phyloP scores from a whole-genome alignment of 768 basidiomycete genomes.

The Kwoniella bestiolae region DNA sequence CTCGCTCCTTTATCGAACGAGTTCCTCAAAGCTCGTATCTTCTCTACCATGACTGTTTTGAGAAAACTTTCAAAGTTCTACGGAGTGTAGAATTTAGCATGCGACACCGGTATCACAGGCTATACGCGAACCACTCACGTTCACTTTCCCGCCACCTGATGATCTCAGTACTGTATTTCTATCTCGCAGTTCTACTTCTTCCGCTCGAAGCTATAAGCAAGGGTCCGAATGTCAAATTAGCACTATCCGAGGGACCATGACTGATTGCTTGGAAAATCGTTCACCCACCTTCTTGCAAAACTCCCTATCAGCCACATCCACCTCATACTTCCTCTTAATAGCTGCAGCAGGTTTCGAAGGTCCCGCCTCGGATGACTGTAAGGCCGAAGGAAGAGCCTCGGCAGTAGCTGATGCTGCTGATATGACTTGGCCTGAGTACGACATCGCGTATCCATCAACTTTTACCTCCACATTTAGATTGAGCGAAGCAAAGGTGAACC shows the following conservation, averaged over 20 bases:
- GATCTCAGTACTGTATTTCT: slow-evolving; percentile 79
- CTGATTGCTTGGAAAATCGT: too few species aligned
- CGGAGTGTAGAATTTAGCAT: background rate
- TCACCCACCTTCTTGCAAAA: slow-evolving; percentile 80
- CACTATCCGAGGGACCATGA: too few species aligned
- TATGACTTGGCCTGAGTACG: slow-evolving; percentile 8
- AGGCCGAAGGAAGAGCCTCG: slow-evolving; percentile 22
- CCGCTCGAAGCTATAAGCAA: slow-evolving; percentile 60
- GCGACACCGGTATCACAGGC: background rate
- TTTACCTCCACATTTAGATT: too few species aligned
- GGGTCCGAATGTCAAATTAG: too few species aligned
- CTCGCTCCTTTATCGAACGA: slow-evolving; percentile 30
- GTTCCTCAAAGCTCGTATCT: slow-evolving; percentile 71
- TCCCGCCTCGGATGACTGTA: slow-evolving; percentile 42
- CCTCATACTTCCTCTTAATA: slow-evolving; percentile 75
- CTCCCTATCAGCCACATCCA: slow-evolving; percentile 77
- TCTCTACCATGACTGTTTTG: slow-evolving; percentile 69
- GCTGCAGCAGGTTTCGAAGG: slow-evolving; percentile 59
- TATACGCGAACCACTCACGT: slow-evolving; percentile 63
- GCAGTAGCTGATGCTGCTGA: slow-evolving; percentile 28
- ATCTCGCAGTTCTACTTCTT: slow-evolving; percentile 62
- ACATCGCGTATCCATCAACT: too few species aligned
- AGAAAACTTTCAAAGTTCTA: slow-evolving; percentile 78
- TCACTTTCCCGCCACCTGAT: slow-evolving; percentile 67
- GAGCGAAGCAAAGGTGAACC: slow-evolving; percentile 11